Conservation (phyloP, 768 basidiomycete species). For the Mycena galericulata region DNA sequence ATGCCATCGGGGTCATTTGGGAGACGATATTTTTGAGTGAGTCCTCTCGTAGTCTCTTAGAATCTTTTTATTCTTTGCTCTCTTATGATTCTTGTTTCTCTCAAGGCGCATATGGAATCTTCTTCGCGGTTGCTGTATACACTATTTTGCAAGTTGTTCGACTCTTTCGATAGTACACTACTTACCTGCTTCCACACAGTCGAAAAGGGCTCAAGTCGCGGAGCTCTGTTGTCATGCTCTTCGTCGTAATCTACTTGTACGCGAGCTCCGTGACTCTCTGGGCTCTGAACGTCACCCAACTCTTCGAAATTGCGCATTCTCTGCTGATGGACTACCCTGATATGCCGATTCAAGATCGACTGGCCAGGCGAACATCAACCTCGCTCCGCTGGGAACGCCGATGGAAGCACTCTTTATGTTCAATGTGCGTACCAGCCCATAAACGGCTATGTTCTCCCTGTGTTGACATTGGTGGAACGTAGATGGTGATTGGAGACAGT, state of each 20-base stretch:
- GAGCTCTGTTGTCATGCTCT: slow-evolving; percentile 19
- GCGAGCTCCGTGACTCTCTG: slow-evolving; percentile 19
- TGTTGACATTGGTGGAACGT: not conserved
- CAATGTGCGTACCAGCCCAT: slow-evolving; percentile 4
- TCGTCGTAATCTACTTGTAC: slow-evolving; percentile 21
- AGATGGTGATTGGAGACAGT: slow-evolving; percentile 30
- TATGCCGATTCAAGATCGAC: slow-evolving; percentile 2
- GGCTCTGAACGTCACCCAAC: slow-evolving; percentile 18
- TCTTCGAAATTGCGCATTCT: slow-evolving; percentile 5
- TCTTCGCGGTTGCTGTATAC: slow-evolving; percentile 22
- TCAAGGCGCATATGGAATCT: slow-evolving; percentile 27
- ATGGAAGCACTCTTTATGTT: slow-evolving; percentile 29
- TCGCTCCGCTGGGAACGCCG: not conserved
- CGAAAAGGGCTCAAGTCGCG: slow-evolving; percentile 15
- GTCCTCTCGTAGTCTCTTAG: not conserved
- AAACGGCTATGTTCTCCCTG: not conserved
- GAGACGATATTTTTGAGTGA: slow-evolving; percentile 23
- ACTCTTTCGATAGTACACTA: not conserved
- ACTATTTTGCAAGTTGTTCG: slow-evolving; percentile 21
- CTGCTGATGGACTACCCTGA: slow-evolving; percentile 2
- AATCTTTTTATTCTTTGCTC: not conserved
- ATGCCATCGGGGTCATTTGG: slow-evolving; percentile 20
- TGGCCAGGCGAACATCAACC: not conserved
- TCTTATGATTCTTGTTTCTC: not conserved
- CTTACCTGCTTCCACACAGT: not conserved